Evolutionary conservation across 257 asterid species (phyloP).

Genomic region (Linderniella brevidens): DNA sequence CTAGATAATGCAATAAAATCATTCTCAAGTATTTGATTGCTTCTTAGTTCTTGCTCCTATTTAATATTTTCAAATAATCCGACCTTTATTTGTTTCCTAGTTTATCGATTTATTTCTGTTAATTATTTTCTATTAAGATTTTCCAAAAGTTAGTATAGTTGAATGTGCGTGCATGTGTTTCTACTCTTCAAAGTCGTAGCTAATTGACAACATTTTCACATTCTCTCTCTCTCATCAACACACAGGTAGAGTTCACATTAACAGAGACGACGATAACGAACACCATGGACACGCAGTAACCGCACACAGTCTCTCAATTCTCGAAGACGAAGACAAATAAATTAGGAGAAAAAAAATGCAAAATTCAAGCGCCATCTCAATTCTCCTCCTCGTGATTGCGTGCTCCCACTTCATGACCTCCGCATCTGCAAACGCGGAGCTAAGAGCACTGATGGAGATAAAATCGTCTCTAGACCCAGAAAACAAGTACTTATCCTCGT

Average conservation of each 20-base stretch:
- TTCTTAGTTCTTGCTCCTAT: neutral
- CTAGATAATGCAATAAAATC: neutral
- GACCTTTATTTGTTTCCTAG: too few relatives aligned
- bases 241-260: too few relatives aligned
- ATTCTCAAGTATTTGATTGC: slow-evolving; percentile 1
- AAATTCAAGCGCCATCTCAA: slow-evolving; percentile 6
- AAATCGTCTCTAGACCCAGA: slow-evolving; percentile 66
- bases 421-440: slow-evolving; percentile 42
- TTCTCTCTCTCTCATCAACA: slow-evolving; percentile 11
- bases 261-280: too few relatives aligned
- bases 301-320: neutral
- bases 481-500: slow-evolving; percentile 40
- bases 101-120: too few relatives aligned
- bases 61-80: too few relatives aligned
- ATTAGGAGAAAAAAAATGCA: slow-evolving; percentile 14
- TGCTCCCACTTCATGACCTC: slow-evolving; percentile 14
- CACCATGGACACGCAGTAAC: slow-evolving; percentile 4
- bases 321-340: slow-evolving; percentile 14
- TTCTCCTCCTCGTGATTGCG: slow-evolving; percentile 15
- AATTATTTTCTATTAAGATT: too few relatives aligned
- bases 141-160: too few relatives aligned
- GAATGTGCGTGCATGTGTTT: slow-evolving; percentile 28
- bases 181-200: slow-evolving; percentile 27
- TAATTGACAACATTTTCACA: slow-evolving; percentile 22
- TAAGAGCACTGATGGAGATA: slow-evolving; percentile 68